A percentile compares a stretch with the other conserved stretches of the same genome.
phyloP scores from a whole-genome alignment of 1,139 yeast species.

The Hyphopichia fennica region DNA sequence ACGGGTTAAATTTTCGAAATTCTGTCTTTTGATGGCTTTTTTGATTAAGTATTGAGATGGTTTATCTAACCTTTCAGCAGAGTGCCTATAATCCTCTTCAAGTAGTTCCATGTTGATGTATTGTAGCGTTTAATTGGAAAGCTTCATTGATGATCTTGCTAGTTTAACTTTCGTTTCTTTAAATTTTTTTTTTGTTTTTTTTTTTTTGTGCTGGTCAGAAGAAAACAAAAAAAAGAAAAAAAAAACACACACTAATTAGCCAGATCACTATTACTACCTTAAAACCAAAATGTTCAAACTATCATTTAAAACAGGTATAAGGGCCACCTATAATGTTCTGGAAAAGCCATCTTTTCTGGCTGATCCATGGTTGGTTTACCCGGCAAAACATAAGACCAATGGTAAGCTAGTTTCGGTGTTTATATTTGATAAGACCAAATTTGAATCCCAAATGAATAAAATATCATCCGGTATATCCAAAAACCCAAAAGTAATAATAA shows the following conservation, averaged over 20 bases:
- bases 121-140: no score
- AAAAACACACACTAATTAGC: background rate
- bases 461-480: constrained; percentile 48
- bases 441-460: constrained; percentile 56
- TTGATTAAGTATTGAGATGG: constrained; percentile 76
- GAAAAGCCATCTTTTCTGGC: constrained; percentile 71
- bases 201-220: background rate
- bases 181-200: background rate
- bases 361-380: constrained; percentile 85
- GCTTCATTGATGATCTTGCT: no score
- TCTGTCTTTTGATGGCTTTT: constrained; percentile 62
- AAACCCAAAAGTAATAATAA: constrained; percentile 37
- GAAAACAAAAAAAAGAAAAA: background rate
- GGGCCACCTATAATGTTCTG: constrained; percentile 71
- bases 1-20: constrained; percentile 59
- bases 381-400: constrained; percentile 68
- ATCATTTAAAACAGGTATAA: constrained; percentile 62
- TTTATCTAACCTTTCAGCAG: constrained; percentile 67
- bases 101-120: constrained; percentile 45
- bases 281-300: constrained; percentile 32
- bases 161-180: background rate
- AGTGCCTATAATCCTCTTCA: constrained; percentile 54
- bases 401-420: constrained; percentile 75
- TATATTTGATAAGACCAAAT: constrained; percentile 79
- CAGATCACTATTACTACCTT: background rate